Percentiles rank a stretch among this genome's conserved stretches.
These are phyloP conservation scores for Termitomyces sp. DNA, from an alignment of 768 basidiomycete species.

Conservation along the genomic window DNA sequence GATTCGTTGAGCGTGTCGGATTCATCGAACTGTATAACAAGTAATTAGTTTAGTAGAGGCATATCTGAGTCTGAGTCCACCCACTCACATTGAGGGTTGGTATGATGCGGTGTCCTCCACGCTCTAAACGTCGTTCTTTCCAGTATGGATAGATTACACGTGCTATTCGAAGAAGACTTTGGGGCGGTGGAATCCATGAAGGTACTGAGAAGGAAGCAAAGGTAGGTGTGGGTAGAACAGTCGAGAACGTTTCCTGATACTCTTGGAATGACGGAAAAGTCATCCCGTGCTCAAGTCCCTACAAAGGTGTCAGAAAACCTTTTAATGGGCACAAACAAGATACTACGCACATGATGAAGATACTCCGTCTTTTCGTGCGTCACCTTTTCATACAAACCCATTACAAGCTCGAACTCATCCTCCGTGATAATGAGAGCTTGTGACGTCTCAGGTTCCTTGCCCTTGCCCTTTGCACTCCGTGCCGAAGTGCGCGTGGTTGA, in stretches of 20 bases:
- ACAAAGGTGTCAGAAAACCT: conserved; percentile 4
- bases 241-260: conserved; percentile 67
- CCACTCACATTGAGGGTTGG: conserved; percentile 84
- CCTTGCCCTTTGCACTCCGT: conserved; percentile 75
- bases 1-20: conserved; percentile 87
- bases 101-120: conserved; percentile 82
- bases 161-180: conserved; percentile 63
- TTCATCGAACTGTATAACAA: conserved; percentile 70
- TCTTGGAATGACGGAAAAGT: conserved; percentile 70
- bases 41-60: not conserved
- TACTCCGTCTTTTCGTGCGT: conserved; percentile 89
- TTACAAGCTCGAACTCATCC: conserved; percentile 92
- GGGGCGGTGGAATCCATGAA: conserved; percentile 61
- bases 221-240: conserved; percentile 51
- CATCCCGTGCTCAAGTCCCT: conserved; percentile 67
- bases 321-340: not conserved
- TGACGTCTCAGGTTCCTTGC: conserved; percentile 73
- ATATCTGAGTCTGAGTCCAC: not conserved
- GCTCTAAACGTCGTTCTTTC: conserved; percentile 78
- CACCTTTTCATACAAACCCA: conserved; percentile 90
- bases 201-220: conserved; percentile 74
- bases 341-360: conserved; percentile 75
- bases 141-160: conserved; percentile 83
- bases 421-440: conserved; percentile 73
- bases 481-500: conserved; percentile 53